A percentile compares a stretch with the other conserved stretches of the same genome.
Conservation (phyloP, 2,329 filamentous ascomycete genomes). For the Hymenotorrendiella dingleyae region DNA sequence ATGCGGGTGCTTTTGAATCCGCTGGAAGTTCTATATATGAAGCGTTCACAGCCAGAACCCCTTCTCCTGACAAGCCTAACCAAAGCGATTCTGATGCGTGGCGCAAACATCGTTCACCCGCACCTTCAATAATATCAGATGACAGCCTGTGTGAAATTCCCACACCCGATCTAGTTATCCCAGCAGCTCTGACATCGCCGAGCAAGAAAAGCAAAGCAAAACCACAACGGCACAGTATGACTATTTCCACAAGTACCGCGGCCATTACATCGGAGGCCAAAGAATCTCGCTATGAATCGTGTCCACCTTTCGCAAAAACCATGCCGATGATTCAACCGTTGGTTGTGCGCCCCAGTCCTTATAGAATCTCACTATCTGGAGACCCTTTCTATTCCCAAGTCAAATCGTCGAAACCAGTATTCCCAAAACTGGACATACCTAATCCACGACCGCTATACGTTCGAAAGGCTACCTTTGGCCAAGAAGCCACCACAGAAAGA, state of each 20-base stretch:
- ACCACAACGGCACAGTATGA: conserved; percentile 11
- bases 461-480: conserved; percentile 25
- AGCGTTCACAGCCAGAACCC: conserved; percentile 11
- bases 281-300: too few species aligned
- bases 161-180: conserved; percentile 19
- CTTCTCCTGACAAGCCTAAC: conserved; percentile 16
- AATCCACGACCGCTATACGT: conserved; percentile 19
- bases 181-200: conserved; percentile 20
- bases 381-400: conserved; percentile 23
- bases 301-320: too few species aligned
- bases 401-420: conserved; percentile 14
- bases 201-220: conserved; percentile 14
- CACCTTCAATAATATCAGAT: conserved; percentile 15
- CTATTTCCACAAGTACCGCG: conserved; percentile 4
- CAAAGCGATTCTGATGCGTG: conserved; percentile 1
- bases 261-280: conserved; percentile 5
- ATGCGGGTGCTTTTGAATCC: conserved; percentile 10
- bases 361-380: conserved; percentile 10
- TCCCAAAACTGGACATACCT: conserved; percentile 6
- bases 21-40: conserved; percentile 16
- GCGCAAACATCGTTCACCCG: conserved; percentile 9
- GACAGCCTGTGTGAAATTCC: conserved; percentile 22
- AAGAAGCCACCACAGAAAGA: conserved; percentile 13
- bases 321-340: too few species aligned
- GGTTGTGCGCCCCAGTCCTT: too few species aligned